These are phyloP conservation scores for Yamadazyma diddensiae DNA, from an alignment of 1,139 yeast species.

Conservation along the genomic window DNA sequence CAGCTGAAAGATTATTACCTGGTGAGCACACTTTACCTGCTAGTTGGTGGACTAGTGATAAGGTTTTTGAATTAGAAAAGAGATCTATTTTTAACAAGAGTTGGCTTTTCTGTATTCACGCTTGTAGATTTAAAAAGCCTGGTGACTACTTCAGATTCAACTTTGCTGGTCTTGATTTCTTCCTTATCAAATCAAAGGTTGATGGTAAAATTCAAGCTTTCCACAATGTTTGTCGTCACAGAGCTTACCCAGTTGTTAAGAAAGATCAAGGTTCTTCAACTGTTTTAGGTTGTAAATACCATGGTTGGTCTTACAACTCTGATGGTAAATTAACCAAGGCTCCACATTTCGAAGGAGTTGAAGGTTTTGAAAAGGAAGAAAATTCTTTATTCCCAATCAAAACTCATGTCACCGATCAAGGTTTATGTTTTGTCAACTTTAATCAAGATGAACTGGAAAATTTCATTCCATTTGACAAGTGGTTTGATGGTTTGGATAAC, in stretches of 20 bases:
- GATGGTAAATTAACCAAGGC: conserved; percentile 58
- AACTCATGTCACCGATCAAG: conserved; percentile 54
- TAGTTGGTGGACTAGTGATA: conserved; percentile 63
- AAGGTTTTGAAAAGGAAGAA: conserved; percentile 54
- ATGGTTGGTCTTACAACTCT: conserved; percentile 64
- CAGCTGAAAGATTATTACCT: conserved; percentile 25
- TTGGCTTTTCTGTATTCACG: conserved; percentile 54
- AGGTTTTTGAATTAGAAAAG: conserved; percentile 55
- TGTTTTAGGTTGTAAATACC: conserved; percentile 58
- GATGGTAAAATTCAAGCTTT: conserved; percentile 54
- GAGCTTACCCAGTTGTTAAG: conserved; percentile 60
- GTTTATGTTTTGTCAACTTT: conserved; percentile 55
- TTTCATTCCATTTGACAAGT: conserved; percentile 44
- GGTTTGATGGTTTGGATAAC: conserved; percentile 47
- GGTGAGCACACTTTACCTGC: conserved; percentile 64
- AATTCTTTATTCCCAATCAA: conserved; percentile 55
- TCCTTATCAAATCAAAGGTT: conserved; percentile 50
- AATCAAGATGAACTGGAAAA: conserved; percentile 26
- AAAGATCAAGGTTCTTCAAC: conserved; percentile 57
- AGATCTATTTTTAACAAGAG: conserved; percentile 54
- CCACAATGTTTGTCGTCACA: conserved; percentile 63
- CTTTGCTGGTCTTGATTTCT: conserved; percentile 53
- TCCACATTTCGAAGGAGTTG: conserved; percentile 57
- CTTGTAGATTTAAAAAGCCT: conserved; percentile 49
- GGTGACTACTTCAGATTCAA: conserved; percentile 55